Base-by-base conservation (phyloP, 768 basidiomycete genomes). In the Russula sp. region DNA sequence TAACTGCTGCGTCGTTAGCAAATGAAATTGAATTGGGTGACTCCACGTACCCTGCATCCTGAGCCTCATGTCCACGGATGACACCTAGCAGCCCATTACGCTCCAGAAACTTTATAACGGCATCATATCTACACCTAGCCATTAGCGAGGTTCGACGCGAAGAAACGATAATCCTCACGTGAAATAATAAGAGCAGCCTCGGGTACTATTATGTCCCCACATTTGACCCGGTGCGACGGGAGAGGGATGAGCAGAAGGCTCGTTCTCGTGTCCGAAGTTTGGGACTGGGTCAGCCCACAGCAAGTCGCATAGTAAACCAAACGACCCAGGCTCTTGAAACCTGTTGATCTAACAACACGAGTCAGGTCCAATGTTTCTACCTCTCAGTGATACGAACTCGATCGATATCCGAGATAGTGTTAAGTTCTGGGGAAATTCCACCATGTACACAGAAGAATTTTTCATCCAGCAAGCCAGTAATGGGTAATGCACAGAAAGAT, bases 401-500 rank as follows among this genome's bases (percentile, higher is more conserved):
- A 31, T 80, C 74, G 9, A 96, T 68, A 71, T 99, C 96, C 39
- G 85, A 84, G 4, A 99, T 78, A 6, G 84, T 85, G 49, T 86
- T 76, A 1, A 99, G 80, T 66, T 90, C 86, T 0, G 97, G 97
- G 0, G 91, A 94, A 42, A 99, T 81, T 4, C 97, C 97, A 2
- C 97, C 97, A 68, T 98, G 97, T 2, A 98, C 94, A 71, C 96
- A 98, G 74, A 99, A 89, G 79, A 99, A 98, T 70, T 93, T 90
- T 66, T 85, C 82, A 73, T 99, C 97, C 74, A 99, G 90, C 61
- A 98, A 78, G 7, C 93, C 97, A 0, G 94, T 83, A 39, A 99
- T 77, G 3, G 97, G 97, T 6, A 99, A 80, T 27, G 91, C 87
- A 70, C 87, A 88, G 78, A 98, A 99, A 0, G 91, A 91, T 49